Conservation (phyloP, 352 stramenopile species). For the Globisporangium yorkense region DNA sequence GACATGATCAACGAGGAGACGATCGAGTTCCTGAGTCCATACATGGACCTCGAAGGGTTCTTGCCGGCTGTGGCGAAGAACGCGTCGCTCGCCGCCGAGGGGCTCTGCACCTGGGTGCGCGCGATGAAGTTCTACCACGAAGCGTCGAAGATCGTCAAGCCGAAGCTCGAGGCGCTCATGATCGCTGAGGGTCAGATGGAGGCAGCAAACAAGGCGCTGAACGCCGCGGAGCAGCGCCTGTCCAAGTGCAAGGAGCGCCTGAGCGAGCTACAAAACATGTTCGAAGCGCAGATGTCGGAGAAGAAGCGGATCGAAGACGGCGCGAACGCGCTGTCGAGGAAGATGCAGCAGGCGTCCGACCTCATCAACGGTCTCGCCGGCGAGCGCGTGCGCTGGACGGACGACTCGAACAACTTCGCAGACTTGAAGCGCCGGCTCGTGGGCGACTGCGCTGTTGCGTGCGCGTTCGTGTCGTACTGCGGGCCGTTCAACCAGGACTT, state of each 20-base stretch:
- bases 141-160: slow-evolving; percentile 98
- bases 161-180: slow-evolving; percentile 96
- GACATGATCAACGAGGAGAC: slow-evolving; percentile 99
- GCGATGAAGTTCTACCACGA: slow-evolving; percentile 99
- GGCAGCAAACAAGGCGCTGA: slow-evolving; percentile 94
- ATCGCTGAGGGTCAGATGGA: slow-evolving; percentile 97
- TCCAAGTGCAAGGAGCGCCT: slow-evolving; percentile 94
- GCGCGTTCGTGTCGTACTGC: slow-evolving; percentile 97
- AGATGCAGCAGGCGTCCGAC: slow-evolving; percentile 97
- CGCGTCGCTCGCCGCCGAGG: slow-evolving; percentile 93
- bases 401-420: slow-evolving; percentile 97
- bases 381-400: slow-evolving; percentile 95
- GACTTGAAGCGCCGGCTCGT: slow-evolving; percentile 95
- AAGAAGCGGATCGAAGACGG: slow-evolving; percentile 97
- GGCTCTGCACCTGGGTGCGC: slow-evolving; percentile 95
- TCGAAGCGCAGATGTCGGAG: slow-evolving; percentile 96
- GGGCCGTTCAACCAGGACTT: slow-evolving; percentile 98
- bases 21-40: slow-evolving; percentile 95
- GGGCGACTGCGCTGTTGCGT: slow-evolving; percentile 95
- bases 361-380: slow-evolving; percentile 96
- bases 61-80: slow-evolving; percentile 95
- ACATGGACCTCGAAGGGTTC: slow-evolving; percentile 97
- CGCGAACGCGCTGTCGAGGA: slow-evolving; percentile 91
- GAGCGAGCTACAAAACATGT: slow-evolving; percentile 93
- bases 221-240: slow-evolving; percentile 89